A percentile compares a stretch with the other conserved stretches of the same genome.
These are phyloP conservation scores for Coemansia sp. DNA, from an alignment of 192 early-diverging fungal species.

Conservation along the genomic window DNA sequence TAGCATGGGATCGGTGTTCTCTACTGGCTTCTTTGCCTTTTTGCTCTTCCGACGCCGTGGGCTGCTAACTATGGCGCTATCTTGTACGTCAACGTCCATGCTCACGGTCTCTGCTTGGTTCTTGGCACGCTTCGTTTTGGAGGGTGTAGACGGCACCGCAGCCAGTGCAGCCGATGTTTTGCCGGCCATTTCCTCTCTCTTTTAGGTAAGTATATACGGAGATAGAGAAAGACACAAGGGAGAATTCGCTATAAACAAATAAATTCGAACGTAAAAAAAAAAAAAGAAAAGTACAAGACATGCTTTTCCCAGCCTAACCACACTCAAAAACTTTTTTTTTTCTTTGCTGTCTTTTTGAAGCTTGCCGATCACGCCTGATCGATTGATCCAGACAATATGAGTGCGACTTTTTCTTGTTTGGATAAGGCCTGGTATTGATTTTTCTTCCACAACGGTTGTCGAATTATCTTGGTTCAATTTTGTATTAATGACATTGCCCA, in stretches of 20 bases:
- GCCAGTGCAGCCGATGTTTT: not conserved
- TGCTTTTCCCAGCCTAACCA: not conserved
- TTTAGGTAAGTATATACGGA: not conserved
- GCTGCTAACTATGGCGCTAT: not conserved
- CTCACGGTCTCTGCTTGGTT: not conserved
- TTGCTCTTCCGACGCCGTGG: constrained; percentile 5
- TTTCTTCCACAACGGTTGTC: not conserved
- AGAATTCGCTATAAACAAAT: not conserved
- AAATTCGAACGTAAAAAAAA: not conserved
- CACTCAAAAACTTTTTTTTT: constrained; percentile 7
- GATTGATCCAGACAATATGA: not conserved
- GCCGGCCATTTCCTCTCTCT: not conserved
- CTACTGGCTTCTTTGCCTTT: not conserved
- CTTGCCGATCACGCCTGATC: not conserved
- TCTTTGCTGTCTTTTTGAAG: not conserved
- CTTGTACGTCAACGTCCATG: constrained; percentile 3
- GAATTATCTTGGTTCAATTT: not conserved
- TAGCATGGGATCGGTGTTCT: not conserved
- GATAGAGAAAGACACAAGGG: not conserved
- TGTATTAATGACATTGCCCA: not conserved
- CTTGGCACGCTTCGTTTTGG: not conserved
- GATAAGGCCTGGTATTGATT: not conserved
- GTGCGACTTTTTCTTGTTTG: too few species aligned
- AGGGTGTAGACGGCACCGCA: not conserved
- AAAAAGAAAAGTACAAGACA: not conserved